These are phyloP conservation scores for Globisporangium solare DNA, from an alignment of 352 stramenopile genomes.

Conservation along the genomic window DNA sequence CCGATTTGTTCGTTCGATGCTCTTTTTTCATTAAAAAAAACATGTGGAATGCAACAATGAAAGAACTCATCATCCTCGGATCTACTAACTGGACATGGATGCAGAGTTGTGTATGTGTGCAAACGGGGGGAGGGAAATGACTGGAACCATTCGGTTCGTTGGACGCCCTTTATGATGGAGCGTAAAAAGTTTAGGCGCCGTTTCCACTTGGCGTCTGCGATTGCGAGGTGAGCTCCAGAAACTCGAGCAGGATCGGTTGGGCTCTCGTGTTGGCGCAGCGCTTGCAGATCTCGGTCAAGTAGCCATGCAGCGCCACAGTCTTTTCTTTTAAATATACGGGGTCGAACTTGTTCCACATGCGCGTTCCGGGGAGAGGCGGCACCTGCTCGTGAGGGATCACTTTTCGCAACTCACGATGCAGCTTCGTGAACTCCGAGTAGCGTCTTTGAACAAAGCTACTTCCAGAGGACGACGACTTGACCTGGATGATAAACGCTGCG, in stretches of 20 bases:
- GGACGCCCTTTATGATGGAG: no score
- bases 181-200: no score
- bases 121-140: no score
- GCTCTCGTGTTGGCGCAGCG: constrained; percentile 66
- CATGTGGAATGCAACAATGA: no score
- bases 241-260: constrained; percentile 57
- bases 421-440: constrained; percentile 73
- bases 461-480: constrained; percentile 57
- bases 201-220: constrained; percentile 2
- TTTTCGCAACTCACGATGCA: constrained; percentile 72
- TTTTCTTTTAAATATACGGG: constrained; percentile 79
- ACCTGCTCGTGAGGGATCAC: constrained; percentile 79
- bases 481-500: constrained; percentile 76
- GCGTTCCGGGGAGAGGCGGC: constrained; percentile 55
- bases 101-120: no score
- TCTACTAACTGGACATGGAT: no score
- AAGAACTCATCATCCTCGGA: no score
- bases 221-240: constrained; percentile 42
- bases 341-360: constrained; percentile 86
- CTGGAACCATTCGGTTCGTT: no score
- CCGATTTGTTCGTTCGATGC: neutral
- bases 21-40: neutral
- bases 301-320: constrained; percentile 60
- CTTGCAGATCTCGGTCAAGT: constrained; percentile 72
- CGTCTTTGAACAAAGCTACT: constrained; percentile 69